Evolutionary conservation across 768 basidiomycete species (phyloP), one percentile per base, ranked within the genome.

Genomic region (Collybia sp.): DNA sequence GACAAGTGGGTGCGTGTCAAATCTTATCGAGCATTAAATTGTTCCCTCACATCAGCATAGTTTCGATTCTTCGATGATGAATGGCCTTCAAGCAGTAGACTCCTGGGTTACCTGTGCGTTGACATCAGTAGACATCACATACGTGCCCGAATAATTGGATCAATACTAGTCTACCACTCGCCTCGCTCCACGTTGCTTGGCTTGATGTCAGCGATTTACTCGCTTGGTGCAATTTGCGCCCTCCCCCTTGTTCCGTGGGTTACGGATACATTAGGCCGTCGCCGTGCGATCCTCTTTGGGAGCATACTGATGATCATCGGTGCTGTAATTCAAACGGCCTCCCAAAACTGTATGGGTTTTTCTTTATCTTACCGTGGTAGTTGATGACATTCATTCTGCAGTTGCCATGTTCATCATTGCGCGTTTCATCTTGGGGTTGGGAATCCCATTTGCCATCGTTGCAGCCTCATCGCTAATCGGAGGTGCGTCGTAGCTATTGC

Each of bases 391-490:
- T 6, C 43, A 30, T 17, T 37, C 37, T 19, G 3, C 46, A 80
- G 78, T 80, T 46, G 78, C 71, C 0, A 79, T 79, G 76, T 83
- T 84, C 56, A 70, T 82, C 19, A 62, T 72, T 19, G 68, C 79
- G 2, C 75, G 81, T 30, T 71, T 77, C 49, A 65, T 79, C 19
- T 58, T 83, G 30, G 82, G 81, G 13, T 63, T 82, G 43, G 81
- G 81, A 42, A 77, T 81, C 30, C 72, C 77, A 0, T 78, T 84
- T 53, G 77, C 79, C 20, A 77, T 78, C 50, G 77, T 82, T 39
- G 80, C 78, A 13, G 82, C 83, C 2, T 83, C 84, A 0, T 78
- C 83, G 13, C 67, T 85, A 35, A 76, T 85, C 52, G 77, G 75
- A 69, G 73, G 73, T 69, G 40, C 33, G 58, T 48, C 16, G 12